Evolutionary conservation across 495 filamentous ascomycete species (phyloP).

Genomic region (Neurospora discreta): DNA sequence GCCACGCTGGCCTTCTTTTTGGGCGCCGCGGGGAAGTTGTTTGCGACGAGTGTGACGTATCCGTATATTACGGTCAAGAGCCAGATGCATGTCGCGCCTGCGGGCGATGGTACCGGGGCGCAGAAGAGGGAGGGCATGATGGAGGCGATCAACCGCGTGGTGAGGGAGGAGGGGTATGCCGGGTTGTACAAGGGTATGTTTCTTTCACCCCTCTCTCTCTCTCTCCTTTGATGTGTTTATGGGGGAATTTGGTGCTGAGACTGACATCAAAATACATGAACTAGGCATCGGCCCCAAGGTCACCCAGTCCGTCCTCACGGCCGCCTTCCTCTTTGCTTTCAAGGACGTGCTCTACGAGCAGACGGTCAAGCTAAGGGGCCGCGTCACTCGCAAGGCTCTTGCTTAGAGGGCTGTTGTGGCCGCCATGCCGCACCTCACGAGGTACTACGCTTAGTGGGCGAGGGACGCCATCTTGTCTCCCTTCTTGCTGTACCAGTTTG

Average conservation of each 20-base stretch:
- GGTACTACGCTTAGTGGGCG: not conserved
- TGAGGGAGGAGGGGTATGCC: slow-evolving; percentile 76
- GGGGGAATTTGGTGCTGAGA: too few species aligned
- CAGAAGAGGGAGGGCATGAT: slow-evolving; percentile 55
- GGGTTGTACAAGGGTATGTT: slow-evolving; percentile 83
- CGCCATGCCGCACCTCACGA: not conserved
- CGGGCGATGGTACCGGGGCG: slow-evolving; percentile 32
- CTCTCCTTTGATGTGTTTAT: too few species aligned
- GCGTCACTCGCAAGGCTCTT: slow-evolving; percentile 30
- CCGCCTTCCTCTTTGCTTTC: slow-evolving; percentile 94
- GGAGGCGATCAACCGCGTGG: slow-evolving; percentile 61
- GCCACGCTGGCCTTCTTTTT: slow-evolving; percentile 82
- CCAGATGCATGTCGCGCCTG: slow-evolving; percentile 74
- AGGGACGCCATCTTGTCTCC: not conserved
- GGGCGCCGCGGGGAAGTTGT: slow-evolving; percentile 85
- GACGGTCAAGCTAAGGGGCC: slow-evolving; percentile 35
- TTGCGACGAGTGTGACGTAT: slow-evolving; percentile 90
- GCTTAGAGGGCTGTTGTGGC: slow-evolving; percentile 3
- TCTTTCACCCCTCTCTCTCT: too few species aligned
- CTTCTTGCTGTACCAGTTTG: not conserved
- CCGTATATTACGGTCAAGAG: slow-evolving; percentile 98
- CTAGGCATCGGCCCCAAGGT: slow-evolving; percentile 94
- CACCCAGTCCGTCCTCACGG: slow-evolving; percentile 90
- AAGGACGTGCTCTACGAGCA: slow-evolving; percentile 70
- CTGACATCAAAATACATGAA: not conserved